A percentile compares a stretch with the other conserved stretches of the same genome.
These are phyloP conservation scores for Petunia hybrid DNA, from an alignment of 305 asterid species.

Conservation along the genomic window DNA sequence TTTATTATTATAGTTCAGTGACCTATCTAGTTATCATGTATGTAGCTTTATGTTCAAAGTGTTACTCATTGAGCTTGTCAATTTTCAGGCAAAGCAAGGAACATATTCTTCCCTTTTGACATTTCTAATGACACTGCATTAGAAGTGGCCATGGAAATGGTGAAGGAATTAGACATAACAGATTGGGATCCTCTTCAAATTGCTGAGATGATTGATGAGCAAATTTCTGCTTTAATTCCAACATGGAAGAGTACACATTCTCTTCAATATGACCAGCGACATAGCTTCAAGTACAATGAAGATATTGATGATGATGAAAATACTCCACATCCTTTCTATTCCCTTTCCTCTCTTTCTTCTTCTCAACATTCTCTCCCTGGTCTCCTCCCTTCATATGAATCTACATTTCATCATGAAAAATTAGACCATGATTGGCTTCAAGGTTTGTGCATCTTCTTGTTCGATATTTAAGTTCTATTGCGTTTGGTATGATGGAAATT, in stretches of 20 bases:
- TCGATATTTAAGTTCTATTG: not conserved
- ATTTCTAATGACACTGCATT: conserved; percentile 61
- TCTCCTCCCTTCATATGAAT: conserved; percentile 39
- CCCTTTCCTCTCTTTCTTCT: conserved; percentile 61
- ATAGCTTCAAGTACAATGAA: conserved; percentile 52
- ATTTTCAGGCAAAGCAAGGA: conserved; percentile 55
- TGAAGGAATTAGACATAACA: conserved; percentile 66
- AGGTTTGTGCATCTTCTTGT: conserved; percentile 42
- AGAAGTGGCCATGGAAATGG: conserved; percentile 82
- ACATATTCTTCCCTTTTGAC: conserved; percentile 78
- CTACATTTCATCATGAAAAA: conserved; percentile 32
- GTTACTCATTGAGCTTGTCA: not conserved
- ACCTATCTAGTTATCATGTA: not conserved
- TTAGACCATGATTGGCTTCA: conserved; percentile 52
- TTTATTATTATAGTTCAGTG: no score
- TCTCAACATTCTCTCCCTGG: conserved; percentile 64
- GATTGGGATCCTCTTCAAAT: conserved; percentile 77
- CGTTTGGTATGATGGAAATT: no score
- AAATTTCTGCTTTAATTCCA: conserved; percentile 64
- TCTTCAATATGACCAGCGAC: conserved; percentile 45
- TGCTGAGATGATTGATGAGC: conserved; percentile 72
- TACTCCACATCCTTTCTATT: conserved; percentile 59
- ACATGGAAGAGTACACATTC: conserved; percentile 49
- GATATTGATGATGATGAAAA: conserved; percentile 60
- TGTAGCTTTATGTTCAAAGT: no score